A percentile compares a stretch with the other conserved stretches of the same genome.
These are phyloP conservation scores for Rhodotorula sp. DNA, from an alignment of 1,284 basidiomycete species.

Conservation along the genomic window DNA sequence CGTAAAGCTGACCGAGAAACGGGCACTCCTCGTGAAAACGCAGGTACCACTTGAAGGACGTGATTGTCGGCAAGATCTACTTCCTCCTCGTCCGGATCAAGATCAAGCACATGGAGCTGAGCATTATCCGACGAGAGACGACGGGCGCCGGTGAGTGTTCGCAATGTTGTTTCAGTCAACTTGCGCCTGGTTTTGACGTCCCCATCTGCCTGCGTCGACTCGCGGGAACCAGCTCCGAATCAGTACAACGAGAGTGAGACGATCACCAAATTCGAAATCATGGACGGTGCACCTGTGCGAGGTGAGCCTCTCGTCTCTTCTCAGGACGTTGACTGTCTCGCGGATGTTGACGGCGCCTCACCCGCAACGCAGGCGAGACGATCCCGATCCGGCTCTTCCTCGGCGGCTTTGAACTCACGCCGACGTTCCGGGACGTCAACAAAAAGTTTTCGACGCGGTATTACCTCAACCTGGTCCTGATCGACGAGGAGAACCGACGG, in stretches of 20 bases:
- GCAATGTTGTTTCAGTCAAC: not conserved
- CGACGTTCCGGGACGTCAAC: conserved; percentile 98
- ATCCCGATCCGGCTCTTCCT: conserved; percentile 97
- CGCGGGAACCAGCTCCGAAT: conserved; percentile 62
- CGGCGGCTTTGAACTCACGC: conserved; percentile 96
- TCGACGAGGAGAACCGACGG: conserved; percentile 94
- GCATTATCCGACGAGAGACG: conserved; percentile 94
- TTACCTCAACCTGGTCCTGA: conserved; percentile 89
- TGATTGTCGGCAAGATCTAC: conserved; percentile 99
- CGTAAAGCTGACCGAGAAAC: too few relatives aligned
- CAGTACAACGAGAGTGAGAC: conserved; percentile 99
- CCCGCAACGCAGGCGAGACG: conserved; percentile 69
- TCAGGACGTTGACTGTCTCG: not conserved
- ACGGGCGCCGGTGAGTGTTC: conserved; percentile 69
- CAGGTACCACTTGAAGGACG: conserved; percentile 97
- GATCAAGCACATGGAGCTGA: conserved; percentile 99
- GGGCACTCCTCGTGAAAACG: too few relatives aligned
- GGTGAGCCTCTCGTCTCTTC: conserved; percentile 54
- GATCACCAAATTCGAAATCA: conserved; percentile 99
- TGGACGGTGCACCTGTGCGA: conserved; percentile 94
- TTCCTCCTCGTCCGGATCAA: conserved; percentile 98
- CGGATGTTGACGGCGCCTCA: not conserved
- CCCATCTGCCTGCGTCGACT: too few relatives aligned
- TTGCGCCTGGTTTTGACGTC: too few relatives aligned
- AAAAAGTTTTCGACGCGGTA: conserved; percentile 98